Conservation (phyloP, 176 grass and related monocot species). For the Saccharum spontaneum region DNA sequence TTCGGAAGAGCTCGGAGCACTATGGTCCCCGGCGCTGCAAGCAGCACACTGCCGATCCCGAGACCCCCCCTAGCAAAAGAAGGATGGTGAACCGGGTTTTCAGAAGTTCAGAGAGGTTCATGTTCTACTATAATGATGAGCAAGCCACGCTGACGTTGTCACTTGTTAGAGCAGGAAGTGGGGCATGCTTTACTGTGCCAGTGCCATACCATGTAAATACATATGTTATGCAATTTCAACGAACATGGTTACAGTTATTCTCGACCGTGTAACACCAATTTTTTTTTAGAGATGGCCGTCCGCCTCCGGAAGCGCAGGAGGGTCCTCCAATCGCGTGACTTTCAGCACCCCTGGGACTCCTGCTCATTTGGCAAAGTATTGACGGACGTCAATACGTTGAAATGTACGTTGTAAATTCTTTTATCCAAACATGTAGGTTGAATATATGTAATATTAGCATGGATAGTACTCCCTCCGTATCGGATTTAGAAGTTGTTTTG, state of each 20-base stretch:
- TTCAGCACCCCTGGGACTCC: constrained; percentile 38
- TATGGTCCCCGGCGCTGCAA: constrained; percentile 53
- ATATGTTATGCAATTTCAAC: neutral
- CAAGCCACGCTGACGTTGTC: neutral
- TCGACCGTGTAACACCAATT: neutral
- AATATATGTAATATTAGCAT: neutral
- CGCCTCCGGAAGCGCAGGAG: neutral
- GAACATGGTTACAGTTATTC: neutral
- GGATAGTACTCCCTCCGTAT: no score
- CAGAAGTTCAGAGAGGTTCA: neutral
- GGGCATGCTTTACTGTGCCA: neutral
- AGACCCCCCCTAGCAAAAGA: neutral
- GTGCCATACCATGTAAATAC: neutral
- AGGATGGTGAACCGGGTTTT: neutral
- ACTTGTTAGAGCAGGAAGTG: neutral
- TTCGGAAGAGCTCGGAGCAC: constrained; percentile 49
- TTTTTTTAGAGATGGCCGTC: neutral
- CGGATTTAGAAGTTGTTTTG: no score
- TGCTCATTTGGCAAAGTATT: neutral
- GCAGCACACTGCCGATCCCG: constrained; percentile 40
- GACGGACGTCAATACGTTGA: neutral
- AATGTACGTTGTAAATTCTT: neutral
- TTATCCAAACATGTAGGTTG: neutral
- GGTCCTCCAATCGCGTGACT: constrained; percentile 35
- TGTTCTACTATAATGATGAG: neutral